These are phyloP conservation scores for Massospora cicadina DNA, from an alignment of 371 early-diverging fungal genomes.

Conservation along the genomic window DNA sequence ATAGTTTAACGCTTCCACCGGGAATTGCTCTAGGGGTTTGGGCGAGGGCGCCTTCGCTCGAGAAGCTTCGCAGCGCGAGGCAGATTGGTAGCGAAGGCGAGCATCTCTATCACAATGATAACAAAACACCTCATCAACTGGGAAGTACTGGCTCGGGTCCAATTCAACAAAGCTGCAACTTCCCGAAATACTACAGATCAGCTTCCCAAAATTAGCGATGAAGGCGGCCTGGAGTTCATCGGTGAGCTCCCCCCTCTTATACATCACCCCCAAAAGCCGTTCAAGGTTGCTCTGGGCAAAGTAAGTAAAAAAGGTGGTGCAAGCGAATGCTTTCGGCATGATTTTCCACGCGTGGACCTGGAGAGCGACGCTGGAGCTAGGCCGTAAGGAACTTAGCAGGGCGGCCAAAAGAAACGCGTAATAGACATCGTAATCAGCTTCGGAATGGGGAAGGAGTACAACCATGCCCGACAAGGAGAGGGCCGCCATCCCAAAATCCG, in stretches of 20 bases:
- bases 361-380: background rate
- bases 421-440: background rate
- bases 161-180: background rate
- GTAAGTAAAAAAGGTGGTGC: background rate
- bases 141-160: background rate
- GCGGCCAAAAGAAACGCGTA: background rate
- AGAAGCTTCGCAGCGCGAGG: background rate
- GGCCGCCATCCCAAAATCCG: too few species aligned
- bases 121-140: background rate
- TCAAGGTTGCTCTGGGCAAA: background rate
- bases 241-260: background rate
- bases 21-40: background rate
- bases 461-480: background rate
- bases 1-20: background rate
- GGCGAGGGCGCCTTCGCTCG: background rate
- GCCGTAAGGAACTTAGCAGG: background rate
- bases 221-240: background rate
- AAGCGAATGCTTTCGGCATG: background rate
- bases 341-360: background rate
- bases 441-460: background rate
- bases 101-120: background rate
- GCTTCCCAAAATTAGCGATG: background rate
- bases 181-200: background rate
- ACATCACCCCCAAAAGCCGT: background rate
- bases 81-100: background rate